Conservation (phyloP, 352 stramenopile species). For the Aphanomyces cochlioides region DNA sequence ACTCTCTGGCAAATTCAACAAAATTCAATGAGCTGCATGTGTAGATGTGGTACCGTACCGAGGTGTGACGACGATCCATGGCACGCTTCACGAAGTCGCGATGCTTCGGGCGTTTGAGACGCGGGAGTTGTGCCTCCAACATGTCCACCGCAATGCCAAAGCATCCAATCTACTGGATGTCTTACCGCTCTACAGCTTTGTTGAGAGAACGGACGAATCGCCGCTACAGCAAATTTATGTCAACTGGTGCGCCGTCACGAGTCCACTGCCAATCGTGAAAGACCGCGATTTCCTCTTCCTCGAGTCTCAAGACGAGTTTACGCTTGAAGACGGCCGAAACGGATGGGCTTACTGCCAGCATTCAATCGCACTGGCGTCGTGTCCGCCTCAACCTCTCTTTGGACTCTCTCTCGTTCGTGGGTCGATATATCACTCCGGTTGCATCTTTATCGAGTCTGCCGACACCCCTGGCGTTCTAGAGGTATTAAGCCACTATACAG, state of each 20-base stretch:
- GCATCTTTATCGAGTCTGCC: conserved; percentile 25
- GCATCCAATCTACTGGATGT: conserved; percentile 15
- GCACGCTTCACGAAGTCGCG: conserved; percentile 18
- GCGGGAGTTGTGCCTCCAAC: conserved; percentile 11
- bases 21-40: neutral
- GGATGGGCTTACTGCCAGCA: conserved; percentile 26
- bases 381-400: conserved; percentile 5
- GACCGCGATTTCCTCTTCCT: conserved; percentile 27
- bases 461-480: conserved; percentile 13
- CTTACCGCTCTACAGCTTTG: conserved; percentile 26
- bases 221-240: conserved; percentile 25
- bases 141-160: conserved; percentile 1
- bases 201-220: neutral
- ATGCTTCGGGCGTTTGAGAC: conserved; percentile 23
- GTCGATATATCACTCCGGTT: conserved; percentile 25
- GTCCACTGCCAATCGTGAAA: conserved; percentile 18
- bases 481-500: conserved; percentile 10
- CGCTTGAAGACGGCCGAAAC: neutral
- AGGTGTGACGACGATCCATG: conserved; percentile 2
- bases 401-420: conserved; percentile 17
- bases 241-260: conserved; percentile 10
- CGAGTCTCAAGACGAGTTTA: conserved; percentile 24
- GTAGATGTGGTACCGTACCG: conserved; percentile 21
- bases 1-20: neutral
- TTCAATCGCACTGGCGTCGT: conserved; percentile 25